Conservation (phyloP, 129 eudicot genomes). For the Helichrysum umbraculigerum region DNA sequence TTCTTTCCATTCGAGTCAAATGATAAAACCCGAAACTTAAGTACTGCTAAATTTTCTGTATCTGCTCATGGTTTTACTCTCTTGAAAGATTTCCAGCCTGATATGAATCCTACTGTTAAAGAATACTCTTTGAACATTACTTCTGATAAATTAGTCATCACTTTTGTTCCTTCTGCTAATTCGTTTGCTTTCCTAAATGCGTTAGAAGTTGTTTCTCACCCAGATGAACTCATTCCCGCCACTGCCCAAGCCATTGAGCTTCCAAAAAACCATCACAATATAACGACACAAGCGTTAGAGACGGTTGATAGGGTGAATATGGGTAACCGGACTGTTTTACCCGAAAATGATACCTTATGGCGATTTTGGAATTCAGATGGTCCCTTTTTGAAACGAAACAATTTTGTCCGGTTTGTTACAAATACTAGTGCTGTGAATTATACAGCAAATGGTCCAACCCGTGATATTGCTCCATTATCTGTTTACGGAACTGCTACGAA, state of each 20-base stretch:
- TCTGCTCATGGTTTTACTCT: constrained; percentile 53
- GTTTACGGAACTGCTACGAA: constrained; percentile 59
- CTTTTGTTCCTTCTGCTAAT: constrained; percentile 42
- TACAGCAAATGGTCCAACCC: constrained; percentile 25
- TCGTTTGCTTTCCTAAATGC: constrained; percentile 62
- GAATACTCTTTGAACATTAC: constrained; percentile 56
- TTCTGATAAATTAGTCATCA: constrained; percentile 45
- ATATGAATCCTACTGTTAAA: constrained; percentile 41
- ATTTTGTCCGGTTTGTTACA: constrained; percentile 35
- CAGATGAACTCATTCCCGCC: constrained; percentile 56
- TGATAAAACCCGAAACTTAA: constrained; percentile 35
- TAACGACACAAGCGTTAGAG: constrained; percentile 48
- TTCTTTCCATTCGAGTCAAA: constrained; percentile 51
- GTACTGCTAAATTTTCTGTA: constrained; percentile 52
- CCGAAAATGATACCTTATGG: constrained; percentile 53
- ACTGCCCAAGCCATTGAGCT: constrained; percentile 30
- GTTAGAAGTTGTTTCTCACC: constrained; percentile 59
- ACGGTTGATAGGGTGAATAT: constrained; percentile 60
- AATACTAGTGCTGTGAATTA: constrained; percentile 43
- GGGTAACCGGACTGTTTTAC: constrained; percentile 59
- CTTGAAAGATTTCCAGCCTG: constrained; percentile 48
- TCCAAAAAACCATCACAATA: constrained; percentile 21
- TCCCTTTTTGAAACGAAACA: constrained; percentile 24
- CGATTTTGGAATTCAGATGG: constrained; percentile 51
- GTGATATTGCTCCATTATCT: constrained; percentile 52